A percentile compares a stretch with the other conserved stretches of the same genome.
Evolutionary conservation across 148 eudicot genomes (phyloP).

Genomic region (Camellia lanceoleosa): DNA sequence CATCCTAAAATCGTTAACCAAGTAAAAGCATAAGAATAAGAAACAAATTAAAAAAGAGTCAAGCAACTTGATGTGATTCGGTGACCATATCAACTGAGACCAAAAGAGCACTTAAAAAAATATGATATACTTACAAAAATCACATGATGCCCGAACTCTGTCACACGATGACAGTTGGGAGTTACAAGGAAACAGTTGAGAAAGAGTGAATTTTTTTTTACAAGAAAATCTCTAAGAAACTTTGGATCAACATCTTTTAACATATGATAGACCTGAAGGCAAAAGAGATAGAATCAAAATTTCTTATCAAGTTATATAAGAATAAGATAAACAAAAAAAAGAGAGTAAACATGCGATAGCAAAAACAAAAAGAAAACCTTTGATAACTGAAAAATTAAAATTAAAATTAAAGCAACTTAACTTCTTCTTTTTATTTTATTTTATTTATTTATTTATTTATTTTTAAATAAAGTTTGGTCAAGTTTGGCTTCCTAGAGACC

Average conservation of each 20-base stretch:
- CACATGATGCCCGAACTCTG: slow-evolving; percentile 69
- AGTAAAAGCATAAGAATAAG: slow-evolving; percentile 3
- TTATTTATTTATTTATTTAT: too few species aligned
- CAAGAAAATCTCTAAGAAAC: slow-evolving; percentile 48
- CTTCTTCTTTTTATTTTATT: too few species aligned
- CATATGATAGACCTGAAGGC: slow-evolving; percentile 49
- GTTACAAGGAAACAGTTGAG: slow-evolving; percentile 72
- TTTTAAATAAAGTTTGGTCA: not conserved
- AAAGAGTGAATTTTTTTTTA: slow-evolving; percentile 51
- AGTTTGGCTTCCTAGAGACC: not conserved
- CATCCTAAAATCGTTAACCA: slow-evolving; percentile 53
- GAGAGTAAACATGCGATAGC: not conserved
- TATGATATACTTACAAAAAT: slow-evolving; percentile 50
- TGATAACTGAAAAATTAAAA: not conserved
- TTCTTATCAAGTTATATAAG: not conserved
- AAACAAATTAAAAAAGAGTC: not conserved
- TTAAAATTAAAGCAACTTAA: not conserved
- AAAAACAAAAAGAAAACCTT: slow-evolving; percentile 1
- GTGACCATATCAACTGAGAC: not conserved
- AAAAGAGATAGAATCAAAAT: slow-evolving; percentile 14
- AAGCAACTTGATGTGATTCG: not conserved
- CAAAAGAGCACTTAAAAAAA: slow-evolving; percentile 20
- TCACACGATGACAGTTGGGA: slow-evolving; percentile 86
- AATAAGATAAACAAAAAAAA: not conserved
- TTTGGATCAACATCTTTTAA: slow-evolving; percentile 55